Evolutionary conservation across 768 basidiomycete genomes (phyloP), one percentile per base, ranked within the genome.

Genomic region (Phanerochaete carnosa): DNA sequence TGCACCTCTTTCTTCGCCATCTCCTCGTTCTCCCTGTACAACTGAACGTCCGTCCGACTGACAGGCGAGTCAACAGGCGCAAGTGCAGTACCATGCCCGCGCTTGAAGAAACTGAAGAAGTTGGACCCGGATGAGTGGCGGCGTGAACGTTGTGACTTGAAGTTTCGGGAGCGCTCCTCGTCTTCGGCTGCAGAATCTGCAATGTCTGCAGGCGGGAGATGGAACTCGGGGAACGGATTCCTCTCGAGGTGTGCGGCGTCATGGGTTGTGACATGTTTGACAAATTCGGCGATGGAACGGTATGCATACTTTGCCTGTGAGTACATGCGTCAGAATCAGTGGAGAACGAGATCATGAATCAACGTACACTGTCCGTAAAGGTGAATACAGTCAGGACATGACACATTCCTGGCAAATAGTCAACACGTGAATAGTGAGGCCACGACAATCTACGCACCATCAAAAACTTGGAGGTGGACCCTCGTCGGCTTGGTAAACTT

Each of bases 401-500:
- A 57, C 87, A 87, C 78, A 87, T 88, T 25, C 84, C 86, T 88
- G 61, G 6, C 26, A 26, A 39, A 22, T 8, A 58, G 22, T 56
- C n/a, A n/a, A 25, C 57, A 47, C 55, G 57, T 58, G 28, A 29
- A 35, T 32, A 25, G 28, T 47, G 50, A n/a, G 37, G 11, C 8
- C 6, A 28, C 47, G 37, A 30, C 16, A 29, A 72, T 55, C 16
- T 77, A 32, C 62, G 86, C 19, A 8, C 86, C 89, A 67, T 92
- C 90, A 66, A 82, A 90, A 0, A 89, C 81, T 69, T 91, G 90
- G 0, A 91, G 76, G 72, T 90, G 89, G 51, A 91, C 89, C 70
- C 82, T 82, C 0, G 85, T 86, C 0, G 84, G 83, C 11, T 65
- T 76, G 16, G 75, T 80, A 68, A 79, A 86, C 55, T 76, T 80